Conservation (phyloP, 352 stramenopile genomes). For the Blastocystis sp. region DNA sequence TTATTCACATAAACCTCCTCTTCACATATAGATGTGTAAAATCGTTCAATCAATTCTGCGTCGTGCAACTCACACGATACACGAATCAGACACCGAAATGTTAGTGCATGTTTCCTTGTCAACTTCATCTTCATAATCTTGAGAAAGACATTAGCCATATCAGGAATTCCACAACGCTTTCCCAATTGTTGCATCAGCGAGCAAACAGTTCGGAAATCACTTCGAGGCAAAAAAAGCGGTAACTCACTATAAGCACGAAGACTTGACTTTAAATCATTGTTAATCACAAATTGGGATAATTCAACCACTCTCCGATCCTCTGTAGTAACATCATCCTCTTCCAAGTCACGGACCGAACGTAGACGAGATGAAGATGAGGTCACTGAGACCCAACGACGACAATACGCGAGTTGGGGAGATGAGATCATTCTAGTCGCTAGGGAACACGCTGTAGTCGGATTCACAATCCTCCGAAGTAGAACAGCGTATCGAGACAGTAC, state of each 20-base stretch:
- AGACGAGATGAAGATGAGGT: too few relatives aligned
- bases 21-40: slow-evolving; percentile 27
- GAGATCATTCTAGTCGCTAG: too few relatives aligned
- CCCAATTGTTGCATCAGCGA: slow-evolving; percentile 46
- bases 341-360: background rate
- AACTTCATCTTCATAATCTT: slow-evolving; percentile 61
- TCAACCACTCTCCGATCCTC: slow-evolving; percentile 29
- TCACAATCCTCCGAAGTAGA: too few relatives aligned
- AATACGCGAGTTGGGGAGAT: too few relatives aligned
- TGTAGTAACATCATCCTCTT: slow-evolving; percentile 1
- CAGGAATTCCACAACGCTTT: background rate
- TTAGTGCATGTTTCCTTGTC: slow-evolving; percentile 55
- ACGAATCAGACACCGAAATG: slow-evolving; percentile 45
- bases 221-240: slow-evolving; percentile 40
- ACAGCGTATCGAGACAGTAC: too few relatives aligned
- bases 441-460: too few relatives aligned
- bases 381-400: too few relatives aligned
- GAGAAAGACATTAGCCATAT: slow-evolving; percentile 53
- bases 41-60: slow-evolving; percentile 26
- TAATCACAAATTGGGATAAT: slow-evolving; percentile 36
- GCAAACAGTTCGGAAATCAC: slow-evolving; percentile 51
- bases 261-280: slow-evolving; percentile 8
- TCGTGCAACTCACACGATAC: slow-evolving; percentile 22
- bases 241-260: slow-evolving; percentile 20
- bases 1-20: slow-evolving; percentile 65